These are phyloP conservation scores for Paecilomyces variotii DNA, from an alignment of 2,329 filamentous ascomycete species.

Conservation along the genomic window DNA sequence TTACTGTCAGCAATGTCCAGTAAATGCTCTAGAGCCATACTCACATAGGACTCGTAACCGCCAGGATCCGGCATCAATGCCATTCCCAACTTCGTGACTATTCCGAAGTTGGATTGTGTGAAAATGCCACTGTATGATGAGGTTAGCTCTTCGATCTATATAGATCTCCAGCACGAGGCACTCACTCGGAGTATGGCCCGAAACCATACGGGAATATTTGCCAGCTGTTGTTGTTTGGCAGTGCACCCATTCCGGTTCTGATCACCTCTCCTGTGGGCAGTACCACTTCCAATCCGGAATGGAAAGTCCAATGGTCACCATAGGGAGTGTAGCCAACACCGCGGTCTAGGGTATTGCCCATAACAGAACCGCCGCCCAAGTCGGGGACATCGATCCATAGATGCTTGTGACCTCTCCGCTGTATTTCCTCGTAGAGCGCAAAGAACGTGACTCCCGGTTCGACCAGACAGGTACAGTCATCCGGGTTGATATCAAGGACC, in stretches of 20 bases:
- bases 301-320: conserved; percentile 39
- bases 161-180: not conserved
- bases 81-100: conserved; percentile 17
- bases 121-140: conserved; percentile 6
- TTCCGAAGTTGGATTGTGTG: conserved; percentile 12
- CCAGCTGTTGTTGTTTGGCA: conserved; percentile 17
- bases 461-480: conserved; percentile 33
- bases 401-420: conserved; percentile 24
- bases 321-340: conserved; percentile 28
- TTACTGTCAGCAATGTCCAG: not conserved
- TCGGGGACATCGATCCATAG: conserved; percentile 38
- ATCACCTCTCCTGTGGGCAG: conserved; percentile 31
- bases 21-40: not conserved
- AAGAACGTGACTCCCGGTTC: conserved; percentile 38
- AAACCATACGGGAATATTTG: conserved; percentile 10
- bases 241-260: conserved; percentile 34
- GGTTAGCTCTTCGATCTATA: not conserved
- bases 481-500: conserved; percentile 29
- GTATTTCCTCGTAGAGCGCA: conserved; percentile 31
- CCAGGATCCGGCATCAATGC: conserved; percentile 11
- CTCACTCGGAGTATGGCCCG: conserved; percentile 5
- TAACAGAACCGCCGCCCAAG: conserved; percentile 24
- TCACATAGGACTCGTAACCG: conserved; percentile 5
- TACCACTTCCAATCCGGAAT: conserved; percentile 39
- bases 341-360: conserved; percentile 28